Base-by-base conservation (phyloP, 768 basidiomycete genomes). In the Lentinula guzmanii region DNA sequence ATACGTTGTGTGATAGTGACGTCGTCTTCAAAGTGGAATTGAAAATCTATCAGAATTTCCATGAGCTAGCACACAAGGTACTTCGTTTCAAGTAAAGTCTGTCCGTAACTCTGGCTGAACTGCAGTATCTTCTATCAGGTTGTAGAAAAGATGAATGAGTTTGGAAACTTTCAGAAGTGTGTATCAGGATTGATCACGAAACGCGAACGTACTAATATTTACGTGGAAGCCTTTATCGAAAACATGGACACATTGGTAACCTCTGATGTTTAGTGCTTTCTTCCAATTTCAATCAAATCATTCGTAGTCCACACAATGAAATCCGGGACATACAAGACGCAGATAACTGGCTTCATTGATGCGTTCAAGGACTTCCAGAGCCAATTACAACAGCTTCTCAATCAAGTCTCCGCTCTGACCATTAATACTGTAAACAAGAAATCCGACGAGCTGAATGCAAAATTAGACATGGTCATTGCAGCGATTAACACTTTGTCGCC, bases 151-250 rank as follows among this genome's bases (percentile, higher is more conserved):
- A 62, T 62, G 62, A 43, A 62, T 4, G 62, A 58, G 4, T 62
- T 62, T n/a, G 62, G 62, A 2, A 62, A 62, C 28, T 62, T 62
- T 62, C 45, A 48, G 34, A 57, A 58, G 61, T 62, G 21, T 48
- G 31, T 33, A 39, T 24, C 37, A 10, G n/a, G 21, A 34, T 53
- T 13, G 9, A 13, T 39, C 37, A 13, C 37, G 37, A 39, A 39
- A 39, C 13, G 13, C 37, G 37, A 8, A 13, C 37, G 7, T 39
- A 39, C 37, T 39, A 13, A 39, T 39, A 39, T 39, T 1, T 6
- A 43, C 42, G 4, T 43, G 4, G 8, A 48, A 62, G 62, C 28
- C 15, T 62, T 24, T 62, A 62, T 45, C 48, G 55, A 46, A 62
- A 58, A 58, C 62, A 62, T 21, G 56, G 57, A 7, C 62, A 62